Evolutionary conservation across 202 grass and related monocot genomes (phyloP).

Genomic region (Schoenoplectus triqueter): DNA sequence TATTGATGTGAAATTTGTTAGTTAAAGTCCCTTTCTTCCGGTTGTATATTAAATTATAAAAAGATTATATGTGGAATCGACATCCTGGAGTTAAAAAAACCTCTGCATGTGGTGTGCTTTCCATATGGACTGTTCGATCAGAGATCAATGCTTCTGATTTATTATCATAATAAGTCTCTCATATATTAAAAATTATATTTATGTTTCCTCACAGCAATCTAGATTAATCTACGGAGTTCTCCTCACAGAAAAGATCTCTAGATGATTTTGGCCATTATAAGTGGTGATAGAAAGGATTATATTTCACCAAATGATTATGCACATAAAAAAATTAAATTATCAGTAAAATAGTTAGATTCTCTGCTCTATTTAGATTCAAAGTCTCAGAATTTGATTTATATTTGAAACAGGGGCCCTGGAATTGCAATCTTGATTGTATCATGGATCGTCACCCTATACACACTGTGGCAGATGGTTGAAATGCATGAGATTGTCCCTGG

Average conservation of each 20-base stretch:
- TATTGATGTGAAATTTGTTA: neutral
- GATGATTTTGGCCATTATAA: neutral
- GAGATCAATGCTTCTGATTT: no score
- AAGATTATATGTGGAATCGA: neutral
- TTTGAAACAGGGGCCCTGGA: slow-evolving; percentile 63
- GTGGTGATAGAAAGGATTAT: neutral
- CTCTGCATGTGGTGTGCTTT: no score
- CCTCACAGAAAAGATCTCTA: no score
- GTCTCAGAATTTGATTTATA: neutral
- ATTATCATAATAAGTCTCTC: no score
- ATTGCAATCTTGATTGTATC: slow-evolving; percentile 66
- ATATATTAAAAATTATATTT: no score
- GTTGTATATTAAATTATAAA: neutral
- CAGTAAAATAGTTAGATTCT: neutral
- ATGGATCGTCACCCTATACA: slow-evolving; percentile 92
- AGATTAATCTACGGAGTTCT: no score
- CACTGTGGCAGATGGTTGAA: slow-evolving; percentile 92
- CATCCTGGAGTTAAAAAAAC: no score
- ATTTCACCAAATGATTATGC: neutral
- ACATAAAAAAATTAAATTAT: neutral
- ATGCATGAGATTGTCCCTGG: slow-evolving; percentile 92
- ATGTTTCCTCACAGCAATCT: no score
- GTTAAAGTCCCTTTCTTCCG: neutral
- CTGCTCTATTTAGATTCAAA: neutral
- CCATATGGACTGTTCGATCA: no score